phyloP scores from a whole-genome alignment of 2,329 filamentous ascomycete species.

The Colletotrichum aenigma region DNA sequence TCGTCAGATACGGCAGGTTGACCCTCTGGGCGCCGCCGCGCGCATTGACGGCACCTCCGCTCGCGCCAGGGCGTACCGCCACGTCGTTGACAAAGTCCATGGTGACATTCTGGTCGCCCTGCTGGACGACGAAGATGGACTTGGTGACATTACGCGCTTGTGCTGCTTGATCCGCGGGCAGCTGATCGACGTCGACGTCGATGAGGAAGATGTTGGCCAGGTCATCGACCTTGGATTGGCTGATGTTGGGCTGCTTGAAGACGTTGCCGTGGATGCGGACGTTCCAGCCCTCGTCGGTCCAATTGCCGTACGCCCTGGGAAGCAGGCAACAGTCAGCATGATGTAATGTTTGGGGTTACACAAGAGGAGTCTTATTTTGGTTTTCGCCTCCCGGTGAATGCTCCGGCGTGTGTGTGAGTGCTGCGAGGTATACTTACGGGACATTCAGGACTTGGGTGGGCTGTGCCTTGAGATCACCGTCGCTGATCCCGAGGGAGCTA shows the following conservation, averaged over 20 bases:
- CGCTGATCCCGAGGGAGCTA: conserved; percentile 64
- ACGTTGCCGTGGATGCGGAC: conserved; percentile 79
- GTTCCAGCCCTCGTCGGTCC: conserved; percentile 79
- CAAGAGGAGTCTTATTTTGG: not conserved
- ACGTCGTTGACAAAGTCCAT: conserved; percentile 59
- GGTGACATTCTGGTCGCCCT: conserved; percentile 65
- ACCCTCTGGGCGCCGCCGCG: conserved; percentile 67
- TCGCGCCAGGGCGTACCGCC: conserved; percentile 54
- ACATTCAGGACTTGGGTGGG: conserved; percentile 76
- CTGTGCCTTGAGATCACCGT: conserved; percentile 61
- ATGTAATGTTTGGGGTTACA: not conserved
- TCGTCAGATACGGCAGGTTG: conserved; percentile 69
- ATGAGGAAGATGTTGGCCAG: conserved; percentile 75
- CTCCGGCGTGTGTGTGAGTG: not conserved
- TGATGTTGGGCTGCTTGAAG: conserved; percentile 78
- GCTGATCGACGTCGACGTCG: conserved; percentile 62
- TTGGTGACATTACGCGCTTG: conserved; percentile 77
- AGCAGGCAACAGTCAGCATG: conserved; percentile 1
- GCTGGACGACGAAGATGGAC: conserved; percentile 78
- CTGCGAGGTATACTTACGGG: conserved; percentile 47
- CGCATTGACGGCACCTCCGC: conserved; percentile 55
- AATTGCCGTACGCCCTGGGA: conserved; percentile 70
- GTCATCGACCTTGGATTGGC: conserved; percentile 66
- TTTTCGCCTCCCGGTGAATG: not conserved
- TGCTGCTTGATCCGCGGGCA: conserved; percentile 62